Conservation (phyloP, 805 yeast species). For the Ogataea paradorogensis region DNA sequence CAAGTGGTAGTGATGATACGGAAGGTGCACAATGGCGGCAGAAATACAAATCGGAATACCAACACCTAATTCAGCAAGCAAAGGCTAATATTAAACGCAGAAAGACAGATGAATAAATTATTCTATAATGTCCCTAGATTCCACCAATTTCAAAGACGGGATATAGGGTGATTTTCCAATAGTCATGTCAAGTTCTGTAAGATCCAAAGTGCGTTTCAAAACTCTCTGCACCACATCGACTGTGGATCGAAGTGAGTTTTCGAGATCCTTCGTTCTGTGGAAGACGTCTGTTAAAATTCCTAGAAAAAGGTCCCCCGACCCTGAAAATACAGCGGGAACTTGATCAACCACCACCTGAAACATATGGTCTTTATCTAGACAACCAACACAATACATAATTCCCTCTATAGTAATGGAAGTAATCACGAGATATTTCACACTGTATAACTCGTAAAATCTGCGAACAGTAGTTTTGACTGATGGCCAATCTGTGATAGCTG, state of each 20-base stretch:
- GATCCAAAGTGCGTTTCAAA: slow-evolving; percentile 37
- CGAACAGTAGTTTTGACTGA: slow-evolving; percentile 39
- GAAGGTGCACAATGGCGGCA: slow-evolving; percentile 26
- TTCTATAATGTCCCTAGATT: slow-evolving; percentile 33
- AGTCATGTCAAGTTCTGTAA: slow-evolving; percentile 13
- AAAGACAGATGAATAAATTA: slow-evolving; percentile 2
- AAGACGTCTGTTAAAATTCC: slow-evolving; percentile 56
- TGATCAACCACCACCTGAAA: slow-evolving; percentile 42
- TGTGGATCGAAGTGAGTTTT: slow-evolving; percentile 38
- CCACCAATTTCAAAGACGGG: slow-evolving; percentile 44
- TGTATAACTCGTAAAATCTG: slow-evolving; percentile 41
- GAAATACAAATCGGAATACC: slow-evolving; percentile 24
- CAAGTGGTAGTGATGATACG: slow-evolving; percentile 13
- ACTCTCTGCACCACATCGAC: slow-evolving; percentile 41
- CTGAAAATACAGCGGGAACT: slow-evolving; percentile 62
- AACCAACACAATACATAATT: slow-evolving; percentile 42
- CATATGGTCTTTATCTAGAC: slow-evolving; percentile 22
- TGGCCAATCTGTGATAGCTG: slow-evolving; percentile 37
- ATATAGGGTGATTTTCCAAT: slow-evolving; percentile 28
- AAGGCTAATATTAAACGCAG: slow-evolving; percentile 8
- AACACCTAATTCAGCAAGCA: slow-evolving; percentile 27
- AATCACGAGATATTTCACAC: slow-evolving; percentile 51
- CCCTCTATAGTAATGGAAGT: slow-evolving; percentile 45
- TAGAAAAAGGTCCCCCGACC: slow-evolving; percentile 72
- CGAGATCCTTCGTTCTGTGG: slow-evolving; percentile 31